Evolutionary conservation across 768 basidiomycete genomes (phyloP), one percentile per base, ranked within the genome.

Genomic region (Termitomyces sp.): DNA sequence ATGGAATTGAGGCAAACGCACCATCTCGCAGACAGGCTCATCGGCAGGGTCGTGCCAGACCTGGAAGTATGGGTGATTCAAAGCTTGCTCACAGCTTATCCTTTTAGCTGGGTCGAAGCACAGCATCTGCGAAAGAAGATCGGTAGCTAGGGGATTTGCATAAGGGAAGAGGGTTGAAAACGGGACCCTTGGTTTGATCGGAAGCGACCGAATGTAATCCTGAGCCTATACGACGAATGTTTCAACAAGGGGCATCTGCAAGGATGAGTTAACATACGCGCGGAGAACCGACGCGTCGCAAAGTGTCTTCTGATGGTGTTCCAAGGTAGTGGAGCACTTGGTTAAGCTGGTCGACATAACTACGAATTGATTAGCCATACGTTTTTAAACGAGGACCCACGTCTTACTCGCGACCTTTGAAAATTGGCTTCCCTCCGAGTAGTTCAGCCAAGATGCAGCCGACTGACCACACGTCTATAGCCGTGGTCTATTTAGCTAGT

Each of bases 11-110:
- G 7, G 17, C 41, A 8, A 28, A 72, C 78, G 64, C 63, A 93
- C 94, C 48, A 80, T 70, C 37, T 91, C 85, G 70, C 94, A 97
- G 37, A 82, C 63, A 0, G 95, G 95, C 70, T 97, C 95, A 68
- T 98, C 95, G 10, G 90, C 85, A 19, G 94, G 94, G 70, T 98
- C 97, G 67, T 98, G 95, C 97, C 97, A 99, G 11, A 98, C 97
- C 58, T 89, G 84, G 59, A 92, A 75, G 73, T 98, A 99, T 2
- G 95, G 94, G 68, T 99, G 97, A 52, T 89, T 88, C 50, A 99
- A 76, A 2, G 97, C 97, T 67, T 98, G 86, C 66, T 97, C 93
- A 70, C 96, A 98, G 57, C 91, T 92, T 70, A 98, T 95, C 54
- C 96, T 87, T 73, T 93, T 93, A 17, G 93, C 89, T 39, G 97